Evolutionary conservation across 1,284 basidiomycete species (phyloP).

Genomic region (Lignosus rhinocerotis): DNA sequence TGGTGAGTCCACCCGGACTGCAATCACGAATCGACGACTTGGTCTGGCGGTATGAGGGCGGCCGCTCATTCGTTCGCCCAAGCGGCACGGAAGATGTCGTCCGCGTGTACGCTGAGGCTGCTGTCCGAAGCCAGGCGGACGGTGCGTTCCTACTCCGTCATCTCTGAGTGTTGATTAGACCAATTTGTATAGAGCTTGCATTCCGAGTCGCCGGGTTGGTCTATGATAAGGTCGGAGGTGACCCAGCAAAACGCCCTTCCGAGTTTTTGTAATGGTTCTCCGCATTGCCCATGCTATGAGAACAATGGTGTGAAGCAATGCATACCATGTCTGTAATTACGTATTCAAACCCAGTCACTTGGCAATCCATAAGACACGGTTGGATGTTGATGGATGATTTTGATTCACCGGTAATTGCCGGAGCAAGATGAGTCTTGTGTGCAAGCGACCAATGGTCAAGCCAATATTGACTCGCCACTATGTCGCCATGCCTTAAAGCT

Average conservation of each 20-base stretch:
- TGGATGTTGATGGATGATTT: constrained; percentile 20
- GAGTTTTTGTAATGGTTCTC: constrained; percentile 57
- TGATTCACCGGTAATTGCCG: constrained; percentile 22
- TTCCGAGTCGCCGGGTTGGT: constrained; percentile 82
- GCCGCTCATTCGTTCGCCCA: constrained; percentile 92
- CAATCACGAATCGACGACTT: constrained; percentile 89
- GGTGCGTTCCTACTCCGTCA: constrained; percentile 46
- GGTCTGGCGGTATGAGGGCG: constrained; percentile 79
- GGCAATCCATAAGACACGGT: constrained; percentile 8
- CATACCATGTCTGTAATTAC: constrained; percentile 21
- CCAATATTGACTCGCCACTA: constrained; percentile 14
- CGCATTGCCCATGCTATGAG: constrained; percentile 8
- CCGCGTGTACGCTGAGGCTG: constrained; percentile 95
- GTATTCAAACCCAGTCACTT: constrained; percentile 6
- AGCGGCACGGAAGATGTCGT: constrained; percentile 99
- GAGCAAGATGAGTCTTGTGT: neutral
- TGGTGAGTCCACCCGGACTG: constrained; percentile 79
- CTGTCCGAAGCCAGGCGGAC: constrained; percentile 73
- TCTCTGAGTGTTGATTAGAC: constrained; percentile 1
- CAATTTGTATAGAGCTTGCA: constrained; percentile 62
- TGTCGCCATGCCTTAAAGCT: constrained; percentile 21
- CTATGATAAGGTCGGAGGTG: constrained; percentile 77
- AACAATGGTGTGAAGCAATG: constrained; percentile 11
- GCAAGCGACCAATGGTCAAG: constrained; percentile 5
- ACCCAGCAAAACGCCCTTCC: constrained; percentile 62